phyloP scores from a whole-genome alignment of 1,139 yeast species.

The Saccharomyces uvarum region DNA sequence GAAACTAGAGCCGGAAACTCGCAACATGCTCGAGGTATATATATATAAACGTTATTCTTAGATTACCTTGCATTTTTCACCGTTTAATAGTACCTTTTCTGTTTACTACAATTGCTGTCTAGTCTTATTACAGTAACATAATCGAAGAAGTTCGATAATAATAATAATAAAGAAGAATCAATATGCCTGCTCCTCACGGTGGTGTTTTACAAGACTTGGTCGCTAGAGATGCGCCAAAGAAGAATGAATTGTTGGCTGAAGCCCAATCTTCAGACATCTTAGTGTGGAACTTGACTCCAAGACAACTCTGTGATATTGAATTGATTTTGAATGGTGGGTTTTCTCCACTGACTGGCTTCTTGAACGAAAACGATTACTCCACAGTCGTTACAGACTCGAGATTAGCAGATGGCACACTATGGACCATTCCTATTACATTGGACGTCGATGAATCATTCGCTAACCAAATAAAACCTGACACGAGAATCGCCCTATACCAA shows the following conservation, averaged over 20 bases:
- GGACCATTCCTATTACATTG: slow-evolving; percentile 90
- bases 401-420: slow-evolving; percentile 66
- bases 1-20: not conserved
- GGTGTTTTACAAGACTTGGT: slow-evolving; percentile 80
- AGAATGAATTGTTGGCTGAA: slow-evolving; percentile 50
- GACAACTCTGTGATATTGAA: slow-evolving; percentile 91
- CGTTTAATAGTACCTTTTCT: not conserved
- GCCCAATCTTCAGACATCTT: slow-evolving; percentile 39
- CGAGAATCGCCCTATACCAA: slow-evolving; percentile 68
- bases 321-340: slow-evolving; percentile 89
- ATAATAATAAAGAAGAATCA: not conserved
- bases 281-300: slow-evolving; percentile 49
- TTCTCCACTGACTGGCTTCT: slow-evolving; percentile 83
- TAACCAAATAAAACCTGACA: slow-evolving; percentile 42
- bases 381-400: slow-evolving; percentile 75
- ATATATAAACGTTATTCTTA: not conserved
- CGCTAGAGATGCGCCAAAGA: slow-evolving; percentile 66
- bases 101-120: not conserved
- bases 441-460: slow-evolving; percentile 61
- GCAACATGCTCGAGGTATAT: not conserved
- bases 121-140: not conserved
- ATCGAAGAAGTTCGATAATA: not conserved
- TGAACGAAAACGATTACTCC: slow-evolving; percentile 71
- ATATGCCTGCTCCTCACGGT: slow-evolving; percentile 85
- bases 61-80: not conserved